A percentile compares a stretch with the other conserved stretches of the same genome.
phyloP scores from a whole-genome alignment of 306 rosid species.

The Quercus cerris region DNA sequence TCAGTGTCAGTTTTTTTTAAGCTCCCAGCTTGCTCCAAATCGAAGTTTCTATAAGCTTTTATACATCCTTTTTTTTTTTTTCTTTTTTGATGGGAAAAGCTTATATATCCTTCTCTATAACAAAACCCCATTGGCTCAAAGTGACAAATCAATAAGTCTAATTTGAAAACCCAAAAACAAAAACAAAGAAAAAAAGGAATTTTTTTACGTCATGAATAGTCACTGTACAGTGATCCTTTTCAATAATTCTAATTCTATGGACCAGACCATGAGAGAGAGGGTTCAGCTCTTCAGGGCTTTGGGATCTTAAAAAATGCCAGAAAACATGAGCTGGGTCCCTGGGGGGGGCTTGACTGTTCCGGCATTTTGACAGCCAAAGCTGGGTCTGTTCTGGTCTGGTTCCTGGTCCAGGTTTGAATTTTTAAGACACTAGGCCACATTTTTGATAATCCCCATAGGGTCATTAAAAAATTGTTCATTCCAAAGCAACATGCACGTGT shows the following conservation, averaged over 20 bases:
- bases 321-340: conserved; percentile 35
- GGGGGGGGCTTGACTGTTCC: conserved; percentile 6
- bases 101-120: too few species aligned
- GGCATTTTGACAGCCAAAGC: conserved; percentile 20
- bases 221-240: neutral
- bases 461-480: neutral
- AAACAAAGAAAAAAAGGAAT: fast-evolving
- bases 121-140: too few species aligned
- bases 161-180: too few species aligned
- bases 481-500: conserved; percentile 43
- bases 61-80: too few species aligned
- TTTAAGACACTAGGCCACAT: neutral
- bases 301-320: conserved; percentile 52
- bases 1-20: too few species aligned
- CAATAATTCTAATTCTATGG: neutral
- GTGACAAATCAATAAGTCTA: too few species aligned
- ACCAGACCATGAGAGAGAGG: neutral
- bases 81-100: too few species aligned
- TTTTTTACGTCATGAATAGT: too few species aligned
- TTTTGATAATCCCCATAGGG: neutral
- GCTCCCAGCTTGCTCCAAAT: too few species aligned
- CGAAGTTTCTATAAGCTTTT: too few species aligned
- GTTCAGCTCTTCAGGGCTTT: conserved; percentile 18
- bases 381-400: conserved; percentile 41
- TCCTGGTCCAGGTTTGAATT: neutral